phyloP scores from a whole-genome alignment of 768 basidiomycete species.

The Pulveroboletus sp. region DNA sequence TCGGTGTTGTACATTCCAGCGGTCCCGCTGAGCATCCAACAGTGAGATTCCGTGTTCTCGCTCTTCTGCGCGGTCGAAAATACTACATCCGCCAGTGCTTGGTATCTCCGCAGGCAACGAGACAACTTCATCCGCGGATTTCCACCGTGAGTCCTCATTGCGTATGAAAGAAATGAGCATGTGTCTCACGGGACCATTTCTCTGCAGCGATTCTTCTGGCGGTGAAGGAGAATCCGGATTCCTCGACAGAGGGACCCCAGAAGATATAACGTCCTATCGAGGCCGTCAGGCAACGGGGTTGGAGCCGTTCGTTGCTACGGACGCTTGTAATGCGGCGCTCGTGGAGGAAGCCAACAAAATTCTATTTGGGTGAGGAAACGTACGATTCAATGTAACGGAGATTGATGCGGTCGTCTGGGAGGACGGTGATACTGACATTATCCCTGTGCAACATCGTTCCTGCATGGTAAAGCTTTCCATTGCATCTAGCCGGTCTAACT shows the following conservation, averaged over 20 bases:
- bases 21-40: conserved; percentile 47
- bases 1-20: conserved; percentile 59
- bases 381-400: neutral
- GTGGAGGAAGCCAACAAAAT: conserved; percentile 29
- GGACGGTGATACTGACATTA: too few species aligned
- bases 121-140: conserved; percentile 45
- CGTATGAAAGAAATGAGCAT: too few species aligned
- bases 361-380: conserved; percentile 13
- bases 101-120: conserved; percentile 50
- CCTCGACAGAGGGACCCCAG: conserved; percentile 33
- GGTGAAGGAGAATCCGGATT: conserved; percentile 50
- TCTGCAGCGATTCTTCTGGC: conserved; percentile 48
- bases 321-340: conserved; percentile 12
- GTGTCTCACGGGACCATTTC: neutral
- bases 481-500: too few species aligned
- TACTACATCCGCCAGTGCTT: conserved; percentile 34
- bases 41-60: conserved; percentile 31
- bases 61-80: neutral
- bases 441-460: neutral
- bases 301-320: conserved; percentile 30
- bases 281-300: conserved; percentile 44
- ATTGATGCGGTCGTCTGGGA: neutral
- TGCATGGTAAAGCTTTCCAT: neutral
- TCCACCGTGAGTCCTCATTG: conserved; percentile 41
- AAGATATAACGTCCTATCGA: conserved; percentile 33